These are phyloP conservation scores for Bipolaris victoriae DNA, from an alignment of 2,329 filamentous ascomycete genomes.

Conservation along the genomic window DNA sequence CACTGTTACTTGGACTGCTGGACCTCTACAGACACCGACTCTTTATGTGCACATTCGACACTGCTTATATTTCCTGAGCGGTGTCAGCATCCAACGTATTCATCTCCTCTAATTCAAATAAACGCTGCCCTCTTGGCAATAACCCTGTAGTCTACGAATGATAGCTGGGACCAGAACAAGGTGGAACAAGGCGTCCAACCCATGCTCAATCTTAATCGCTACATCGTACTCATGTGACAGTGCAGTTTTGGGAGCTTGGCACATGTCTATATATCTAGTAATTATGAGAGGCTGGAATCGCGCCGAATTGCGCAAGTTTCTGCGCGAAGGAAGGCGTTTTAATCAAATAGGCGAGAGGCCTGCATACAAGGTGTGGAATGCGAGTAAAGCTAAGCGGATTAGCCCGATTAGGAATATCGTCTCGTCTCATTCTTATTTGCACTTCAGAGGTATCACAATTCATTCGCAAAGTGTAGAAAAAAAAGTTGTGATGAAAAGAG, in stretches of 20 bases:
- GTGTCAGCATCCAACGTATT: not conserved
- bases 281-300: not conserved
- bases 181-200: not conserved
- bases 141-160: not conserved
- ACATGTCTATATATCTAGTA: not conserved
- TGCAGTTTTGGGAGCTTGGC: not conserved
- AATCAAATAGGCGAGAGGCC: not conserved
- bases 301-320: slow-evolving; percentile 18
- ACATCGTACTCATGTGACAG: not conserved
- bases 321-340: not conserved
- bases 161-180: not conserved
- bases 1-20: not conserved
- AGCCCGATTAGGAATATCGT: not conserved
- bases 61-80: not conserved
- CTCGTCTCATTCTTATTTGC: not conserved
- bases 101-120: not conserved
- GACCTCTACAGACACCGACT: not conserved
- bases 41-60: not conserved
- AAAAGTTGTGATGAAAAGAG: not conserved
- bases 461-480: not conserved
- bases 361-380: slow-evolving; percentile 1
- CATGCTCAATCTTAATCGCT: not conserved
- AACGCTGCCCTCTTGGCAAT: not conserved
- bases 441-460: not conserved
- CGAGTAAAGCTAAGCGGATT: not conserved